These are phyloP conservation scores for Cadophora malorum DNA, from an alignment of 2,329 filamentous ascomycete genomes.

Conservation along the genomic window DNA sequence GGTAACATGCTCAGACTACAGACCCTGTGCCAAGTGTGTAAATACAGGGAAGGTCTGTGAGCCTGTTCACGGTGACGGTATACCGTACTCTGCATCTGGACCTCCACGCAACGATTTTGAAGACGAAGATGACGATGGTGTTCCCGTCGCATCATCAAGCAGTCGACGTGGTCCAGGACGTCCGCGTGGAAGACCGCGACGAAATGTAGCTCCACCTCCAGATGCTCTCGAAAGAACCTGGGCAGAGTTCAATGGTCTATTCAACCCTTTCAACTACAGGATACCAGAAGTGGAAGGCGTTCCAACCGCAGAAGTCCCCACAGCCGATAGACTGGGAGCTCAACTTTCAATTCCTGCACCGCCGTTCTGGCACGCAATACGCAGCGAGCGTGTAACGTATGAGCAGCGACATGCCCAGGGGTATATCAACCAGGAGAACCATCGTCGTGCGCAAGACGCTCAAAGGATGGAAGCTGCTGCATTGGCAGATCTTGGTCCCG, in stretches of 20 bases:
- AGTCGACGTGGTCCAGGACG: background rate
- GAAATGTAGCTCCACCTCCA: background rate
- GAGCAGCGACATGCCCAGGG: background rate
- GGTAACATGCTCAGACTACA: background rate
- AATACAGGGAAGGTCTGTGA: background rate
- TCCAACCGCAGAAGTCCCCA: background rate
- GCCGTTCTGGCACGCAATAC: background rate
- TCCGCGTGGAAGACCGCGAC: background rate
- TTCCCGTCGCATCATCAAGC: background rate
- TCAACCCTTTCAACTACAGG: background rate
- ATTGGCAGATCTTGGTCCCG: background rate
- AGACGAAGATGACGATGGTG: background rate
- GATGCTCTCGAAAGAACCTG: background rate
- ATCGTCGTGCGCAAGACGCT: background rate
- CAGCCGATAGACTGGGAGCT: background rate
- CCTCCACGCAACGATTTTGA: background rate
- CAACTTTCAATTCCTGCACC: background rate
- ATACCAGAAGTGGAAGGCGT: background rate
- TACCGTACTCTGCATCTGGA: background rate
- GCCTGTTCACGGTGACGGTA: background rate
- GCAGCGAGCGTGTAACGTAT: background rate
- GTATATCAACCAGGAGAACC: background rate
- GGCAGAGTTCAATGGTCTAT: background rate
- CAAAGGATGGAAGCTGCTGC: background rate
- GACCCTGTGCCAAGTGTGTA: conserved; percentile 1